These are phyloP conservation scores for Amylocarpus encephaloides DNA, from an alignment of 2,329 filamentous ascomycete genomes.

Conservation along the genomic window DNA sequence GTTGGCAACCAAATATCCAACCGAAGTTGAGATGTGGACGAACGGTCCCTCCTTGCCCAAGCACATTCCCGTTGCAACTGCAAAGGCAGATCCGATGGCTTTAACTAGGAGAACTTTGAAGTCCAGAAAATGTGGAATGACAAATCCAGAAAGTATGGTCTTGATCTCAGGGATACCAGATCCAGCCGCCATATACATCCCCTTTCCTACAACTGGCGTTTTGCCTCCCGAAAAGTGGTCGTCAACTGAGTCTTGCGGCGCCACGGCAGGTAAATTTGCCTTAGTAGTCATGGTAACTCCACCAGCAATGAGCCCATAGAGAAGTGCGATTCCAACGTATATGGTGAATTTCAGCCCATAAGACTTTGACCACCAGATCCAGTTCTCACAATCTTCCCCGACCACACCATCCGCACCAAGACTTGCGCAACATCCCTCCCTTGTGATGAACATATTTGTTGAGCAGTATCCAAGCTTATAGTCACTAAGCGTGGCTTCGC, in stretches of 20 bases:
- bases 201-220: constrained; percentile 36
- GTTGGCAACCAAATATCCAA: constrained; percentile 46
- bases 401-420: constrained; percentile 7
- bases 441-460: constrained; percentile 38
- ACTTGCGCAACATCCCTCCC: constrained; percentile 43
- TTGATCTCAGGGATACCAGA: constrained; percentile 58
- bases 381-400: constrained; percentile 26
- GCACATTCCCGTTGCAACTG: constrained; percentile 53
- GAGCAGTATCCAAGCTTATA: constrained; percentile 52
- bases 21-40: constrained; percentile 54
- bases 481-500: constrained; percentile 47
- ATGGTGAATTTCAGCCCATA: constrained; percentile 40
- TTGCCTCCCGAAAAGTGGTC: constrained; percentile 4
- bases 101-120: constrained; percentile 50
- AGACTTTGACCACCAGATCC: constrained; percentile 22
- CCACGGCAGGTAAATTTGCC: constrained; percentile 39
- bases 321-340: constrained; percentile 43
- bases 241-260: constrained; percentile 14
- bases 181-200: constrained; percentile 53
- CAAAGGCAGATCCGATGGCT: constrained; percentile 51
- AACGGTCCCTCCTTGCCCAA: constrained; percentile 58
- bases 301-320: constrained; percentile 44
- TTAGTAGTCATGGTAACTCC: constrained; percentile 45
- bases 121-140: constrained; percentile 50
- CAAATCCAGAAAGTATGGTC: constrained; percentile 54